Evolutionary conservation across 306 rosid genomes (phyloP).

Genomic region (Trifolium dubium): DNA sequence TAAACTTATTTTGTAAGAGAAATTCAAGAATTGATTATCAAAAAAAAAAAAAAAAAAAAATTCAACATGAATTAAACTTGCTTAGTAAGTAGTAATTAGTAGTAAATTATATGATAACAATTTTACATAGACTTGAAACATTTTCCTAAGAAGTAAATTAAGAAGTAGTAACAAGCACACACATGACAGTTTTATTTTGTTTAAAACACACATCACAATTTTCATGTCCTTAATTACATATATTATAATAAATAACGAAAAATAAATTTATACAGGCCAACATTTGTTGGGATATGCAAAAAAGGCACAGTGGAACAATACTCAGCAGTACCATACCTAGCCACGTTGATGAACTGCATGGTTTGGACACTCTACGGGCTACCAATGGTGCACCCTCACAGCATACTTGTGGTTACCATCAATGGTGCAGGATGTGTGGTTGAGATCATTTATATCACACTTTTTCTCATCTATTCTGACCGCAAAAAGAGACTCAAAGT

Average conservation of each 20-base stretch:
- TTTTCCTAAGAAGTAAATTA: no score
- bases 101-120: no score
- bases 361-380: slow-evolving; percentile 75
- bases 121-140: no score
- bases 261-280: slow-evolving; percentile 52
- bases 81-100: no score
- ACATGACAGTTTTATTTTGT: no score
- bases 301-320: slow-evolving; percentile 70
- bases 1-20: no score
- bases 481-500: slow-evolving; percentile 58
- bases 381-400: slow-evolving; percentile 70
- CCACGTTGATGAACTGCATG: slow-evolving; percentile 72
- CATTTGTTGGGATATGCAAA: slow-evolving; percentile 69
- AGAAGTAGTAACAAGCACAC: no score
- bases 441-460: slow-evolving; percentile 57
- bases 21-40: no score
- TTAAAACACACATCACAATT: no score
- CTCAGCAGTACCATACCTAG: slow-evolving; percentile 73
- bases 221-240: no score
- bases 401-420: slow-evolving; percentile 64
- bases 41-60: no score
- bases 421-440: slow-evolving; percentile 60
- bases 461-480: slow-evolving; percentile 62
- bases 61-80: no score
- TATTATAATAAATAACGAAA: not conserved